Evolutionary conservation across 2,329 filamentous ascomycete species (phyloP).

Genomic region (Colletotrichum caudatum): DNA sequence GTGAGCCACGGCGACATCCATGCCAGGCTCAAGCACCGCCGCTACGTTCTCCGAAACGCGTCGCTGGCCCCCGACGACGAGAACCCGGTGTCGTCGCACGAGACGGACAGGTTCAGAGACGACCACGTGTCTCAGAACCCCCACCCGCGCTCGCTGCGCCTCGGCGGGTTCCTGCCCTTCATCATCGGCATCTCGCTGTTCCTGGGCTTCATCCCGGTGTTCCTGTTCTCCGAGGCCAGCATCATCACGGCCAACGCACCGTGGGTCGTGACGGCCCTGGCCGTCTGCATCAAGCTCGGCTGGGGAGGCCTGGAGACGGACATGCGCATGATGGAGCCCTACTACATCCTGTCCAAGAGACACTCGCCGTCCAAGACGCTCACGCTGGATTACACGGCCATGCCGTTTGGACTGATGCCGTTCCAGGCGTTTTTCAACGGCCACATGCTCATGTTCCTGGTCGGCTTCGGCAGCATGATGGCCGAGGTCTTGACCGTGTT

Average conservation of each 20-base stretch:
- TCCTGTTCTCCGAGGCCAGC: conserved; percentile 70
- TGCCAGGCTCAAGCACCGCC: conserved; percentile 71
- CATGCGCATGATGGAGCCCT: conserved; percentile 80
- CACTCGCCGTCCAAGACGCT: conserved; percentile 75
- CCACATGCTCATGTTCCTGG: conserved; percentile 74
- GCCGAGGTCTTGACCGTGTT: conserved; percentile 80
- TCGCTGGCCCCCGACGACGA: conserved; percentile 75
- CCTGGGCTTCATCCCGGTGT: conserved; percentile 67
- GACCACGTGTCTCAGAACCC: conserved; percentile 69
- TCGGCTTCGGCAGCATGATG: conserved; percentile 78
- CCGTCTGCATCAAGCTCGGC: conserved; percentile 74
- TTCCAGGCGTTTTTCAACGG: conserved; percentile 71
- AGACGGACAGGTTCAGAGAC: conserved; percentile 62
- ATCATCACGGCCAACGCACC: conserved; percentile 71
- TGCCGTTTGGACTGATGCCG: conserved; percentile 75
- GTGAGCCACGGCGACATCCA: conserved; percentile 76
- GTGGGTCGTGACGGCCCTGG: conserved; percentile 74
- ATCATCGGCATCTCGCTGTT: conserved; percentile 69
- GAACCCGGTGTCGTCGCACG: conserved; percentile 55
- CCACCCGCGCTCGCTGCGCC: conserved; percentile 76
- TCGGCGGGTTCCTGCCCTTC: conserved; percentile 70
- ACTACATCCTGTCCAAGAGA: conserved; percentile 75
- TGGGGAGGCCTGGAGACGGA: conserved; percentile 78
- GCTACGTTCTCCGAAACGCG: conserved; percentile 78
- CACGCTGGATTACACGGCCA: conserved; percentile 78